Base-by-base conservation (phyloP, 768 basidiomycete genomes). In the Leccinum boreale region DNA sequence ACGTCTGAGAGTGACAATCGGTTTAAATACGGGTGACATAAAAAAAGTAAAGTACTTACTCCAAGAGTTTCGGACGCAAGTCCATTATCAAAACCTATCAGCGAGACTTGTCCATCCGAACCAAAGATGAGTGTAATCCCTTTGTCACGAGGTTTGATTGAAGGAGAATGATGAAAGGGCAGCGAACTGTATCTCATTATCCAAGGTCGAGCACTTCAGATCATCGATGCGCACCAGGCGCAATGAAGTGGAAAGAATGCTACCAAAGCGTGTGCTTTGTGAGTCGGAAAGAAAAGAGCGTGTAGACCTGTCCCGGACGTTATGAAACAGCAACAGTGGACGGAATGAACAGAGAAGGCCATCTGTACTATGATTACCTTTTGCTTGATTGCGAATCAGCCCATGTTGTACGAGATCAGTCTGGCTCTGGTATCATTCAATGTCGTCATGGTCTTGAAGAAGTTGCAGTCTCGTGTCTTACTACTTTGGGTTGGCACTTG, bases 191-290 rank as follows among this genome's bases (percentile, higher is more conserved):
- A 39, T 53, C 19, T 53, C 69, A 70, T 69, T 47, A 62, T 70
- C 53, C 62, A 45, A 58, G 11, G 54, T 14, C 24, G 33, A n/a
- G 44, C 44, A 9, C 33, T 47, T 56, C 29, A 61, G 49, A 63
- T 65, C 65, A 71, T 69, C 29, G 55, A 61, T 50, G 68, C 70
- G 69, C 69, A 50, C 69, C 70, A 52, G 69, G 69, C 69, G 67
- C 69, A 66, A 53, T 55, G 7, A 44, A 50, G n/a, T 24, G 33
- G 24, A 53, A 11, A 48, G 39, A 57, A 55, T 53, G 14, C 52
- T 60, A 65, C 63, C 65, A 58, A 65, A 58, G 62, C 45, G 62
- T 55, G 50, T 19, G 50, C 5, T 24, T 14, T 15, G 28, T 46
- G 17, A 3, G 36, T 2, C 17, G 17, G 6, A 15, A 11, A 47